Percentiles rank a stretch among this genome's conserved stretches.
Conservation (phyloP, 345 rosid species). For the Schrenkiella parvula region DNA sequence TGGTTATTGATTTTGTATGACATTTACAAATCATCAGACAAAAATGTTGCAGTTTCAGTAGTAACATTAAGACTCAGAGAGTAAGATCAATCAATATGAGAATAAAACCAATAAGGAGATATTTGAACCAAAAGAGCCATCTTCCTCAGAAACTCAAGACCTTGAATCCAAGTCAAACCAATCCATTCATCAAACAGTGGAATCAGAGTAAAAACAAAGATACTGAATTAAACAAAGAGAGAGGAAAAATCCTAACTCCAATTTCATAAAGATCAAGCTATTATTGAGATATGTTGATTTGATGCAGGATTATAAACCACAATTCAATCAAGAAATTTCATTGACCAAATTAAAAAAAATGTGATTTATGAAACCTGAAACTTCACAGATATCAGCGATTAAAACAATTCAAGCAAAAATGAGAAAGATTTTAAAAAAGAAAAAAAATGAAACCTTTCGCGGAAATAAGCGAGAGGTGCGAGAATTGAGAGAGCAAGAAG, state of each 20-base stretch:
- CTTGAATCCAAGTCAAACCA: background rate
- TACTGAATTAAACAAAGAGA: background rate
- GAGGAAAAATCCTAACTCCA: background rate
- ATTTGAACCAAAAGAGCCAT: background rate
- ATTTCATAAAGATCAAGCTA: background rate
- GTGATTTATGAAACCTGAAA: background rate
- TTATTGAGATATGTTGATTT: background rate
- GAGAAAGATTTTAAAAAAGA: background rate
- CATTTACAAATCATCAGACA: background rate
- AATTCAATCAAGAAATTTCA: background rate
- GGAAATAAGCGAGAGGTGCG: constrained; percentile 77
- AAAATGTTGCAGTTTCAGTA: background rate
- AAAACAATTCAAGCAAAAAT: background rate
- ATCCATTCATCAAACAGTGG: background rate
- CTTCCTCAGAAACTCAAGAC: background rate
- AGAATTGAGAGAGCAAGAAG: constrained; percentile 87
- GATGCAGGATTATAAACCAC: background rate
- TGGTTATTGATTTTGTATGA: background rate
- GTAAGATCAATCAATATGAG: background rate
- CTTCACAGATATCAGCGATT: background rate
- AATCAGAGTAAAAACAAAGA: background rate
- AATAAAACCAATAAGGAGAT: background rate
- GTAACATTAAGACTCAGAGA: background rate
- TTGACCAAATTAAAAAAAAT: background rate
- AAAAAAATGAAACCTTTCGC: constrained; percentile 55